Conservation (phyloP, 2,329 filamentous ascomycete genomes). For the Aspergillus pseudonomiae region DNA sequence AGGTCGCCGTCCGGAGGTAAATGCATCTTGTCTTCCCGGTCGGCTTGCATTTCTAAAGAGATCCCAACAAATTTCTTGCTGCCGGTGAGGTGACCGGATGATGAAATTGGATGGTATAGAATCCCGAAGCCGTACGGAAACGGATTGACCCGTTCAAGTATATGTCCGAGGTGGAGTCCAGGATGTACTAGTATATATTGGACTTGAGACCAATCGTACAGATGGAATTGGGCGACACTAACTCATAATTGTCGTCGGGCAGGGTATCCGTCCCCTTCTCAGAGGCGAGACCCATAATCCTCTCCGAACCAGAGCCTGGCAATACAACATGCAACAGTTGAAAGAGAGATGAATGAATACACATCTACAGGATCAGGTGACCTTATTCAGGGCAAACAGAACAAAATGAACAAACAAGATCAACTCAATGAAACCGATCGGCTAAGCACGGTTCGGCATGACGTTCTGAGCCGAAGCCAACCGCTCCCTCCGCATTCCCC, state of each 20-base stretch:
- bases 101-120: too few relatives aligned
- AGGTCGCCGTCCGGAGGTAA: background rate
- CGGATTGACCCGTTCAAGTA: background rate
- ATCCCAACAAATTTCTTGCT: background rate
- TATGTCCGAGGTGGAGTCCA: background rate
- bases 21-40: background rate
- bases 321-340: background rate
- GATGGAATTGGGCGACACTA: background rate
- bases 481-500: constrained; percentile 24
- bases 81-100: background rate
- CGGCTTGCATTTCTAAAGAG: background rate
- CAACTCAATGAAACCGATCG: constrained; percentile 1
- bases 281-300: background rate
- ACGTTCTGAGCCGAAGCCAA: constrained; percentile 21
- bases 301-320: background rate
- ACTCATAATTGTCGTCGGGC: background rate
- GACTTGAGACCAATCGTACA: background rate
- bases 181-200: background rate
- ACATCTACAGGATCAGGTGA: background rate
- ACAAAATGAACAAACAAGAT: background rate
- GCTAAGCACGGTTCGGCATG: constrained; percentile 22
- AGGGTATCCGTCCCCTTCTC: background rate
- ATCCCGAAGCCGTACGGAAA: background rate
- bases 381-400: background rate
- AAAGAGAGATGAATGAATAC: too few relatives aligned